Percentiles rank a stretch among this genome's conserved stretches.
Evolutionary conservation across 768 basidiomycete species (phyloP).

Genomic region (Boletus sp.): DNA sequence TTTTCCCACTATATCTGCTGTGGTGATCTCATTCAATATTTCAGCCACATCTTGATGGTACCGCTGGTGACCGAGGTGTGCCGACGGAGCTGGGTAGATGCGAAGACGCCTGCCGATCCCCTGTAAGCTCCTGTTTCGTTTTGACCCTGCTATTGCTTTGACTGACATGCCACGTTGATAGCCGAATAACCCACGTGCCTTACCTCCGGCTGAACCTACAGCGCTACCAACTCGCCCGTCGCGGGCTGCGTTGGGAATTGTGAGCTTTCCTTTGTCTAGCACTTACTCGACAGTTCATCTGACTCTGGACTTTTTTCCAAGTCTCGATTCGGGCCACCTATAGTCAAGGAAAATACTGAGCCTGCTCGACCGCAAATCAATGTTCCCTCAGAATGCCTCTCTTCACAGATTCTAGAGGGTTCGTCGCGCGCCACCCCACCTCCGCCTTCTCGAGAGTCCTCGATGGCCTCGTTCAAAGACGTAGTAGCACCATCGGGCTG

Average conservation of each 20-base stretch:
- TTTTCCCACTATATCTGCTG: not conserved
- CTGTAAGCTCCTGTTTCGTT: slow-evolving; percentile 9
- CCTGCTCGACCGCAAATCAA: not conserved
- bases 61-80: not conserved
- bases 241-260: slow-evolving; percentile 16
- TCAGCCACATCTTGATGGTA: slow-evolving; percentile 17
- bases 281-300: not conserved
- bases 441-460: slow-evolving; percentile 31
- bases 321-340: slow-evolving; percentile 34
- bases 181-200: slow-evolving; percentile 1
- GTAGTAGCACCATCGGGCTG: not conserved
- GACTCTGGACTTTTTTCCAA: slow-evolving; percentile 1
- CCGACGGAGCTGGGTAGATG: slow-evolving; percentile 7
- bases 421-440: slow-evolving; percentile 25
- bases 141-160: not conserved
- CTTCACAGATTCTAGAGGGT: slow-evolving; percentile 13
- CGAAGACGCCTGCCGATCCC: slow-evolving; percentile 14
- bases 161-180: slow-evolving; percentile 8
- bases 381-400: slow-evolving; percentile 17
- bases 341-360: slow-evolving; percentile 19
- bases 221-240: slow-evolving; percentile 7
- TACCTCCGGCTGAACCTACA: slow-evolving; percentile 12
- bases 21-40: slow-evolving; percentile 6
- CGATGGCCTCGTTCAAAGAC: slow-evolving; percentile 18
- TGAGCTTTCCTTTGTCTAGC: slow-evolving; percentile 1